These are phyloP conservation scores for Thielaviopsis ethacetica DNA, from an alignment of 2,329 filamentous ascomycete genomes.

Conservation along the genomic window DNA sequence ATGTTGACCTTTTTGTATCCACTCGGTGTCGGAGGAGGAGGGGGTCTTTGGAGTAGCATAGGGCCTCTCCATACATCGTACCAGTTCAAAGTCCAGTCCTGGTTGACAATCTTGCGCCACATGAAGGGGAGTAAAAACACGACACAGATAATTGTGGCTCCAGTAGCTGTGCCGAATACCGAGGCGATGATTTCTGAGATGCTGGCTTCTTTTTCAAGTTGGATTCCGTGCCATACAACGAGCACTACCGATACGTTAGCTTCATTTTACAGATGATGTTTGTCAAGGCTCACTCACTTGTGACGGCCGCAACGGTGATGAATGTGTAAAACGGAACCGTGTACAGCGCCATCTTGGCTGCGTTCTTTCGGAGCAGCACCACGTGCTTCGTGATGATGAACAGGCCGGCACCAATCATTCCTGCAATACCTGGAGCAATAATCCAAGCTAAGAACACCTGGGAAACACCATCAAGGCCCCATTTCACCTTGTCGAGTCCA, in stretches of 20 bases:
- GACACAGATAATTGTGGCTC: conserved; percentile 25
- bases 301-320: conserved; percentile 20
- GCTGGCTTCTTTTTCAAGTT: conserved; percentile 15
- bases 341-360: conserved; percentile 15
- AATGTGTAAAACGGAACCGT: conserved; percentile 24
- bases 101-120: conserved; percentile 30
- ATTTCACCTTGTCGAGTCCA: conserved; percentile 21
- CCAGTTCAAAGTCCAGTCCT: conserved; percentile 34
- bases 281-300: conserved; percentile 16
- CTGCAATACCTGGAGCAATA: conserved; percentile 21
- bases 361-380: conserved; percentile 19
- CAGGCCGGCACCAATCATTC: conserved; percentile 18
- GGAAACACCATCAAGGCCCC: conserved; percentile 22
- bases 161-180: conserved; percentile 28
- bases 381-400: conserved; percentile 22
- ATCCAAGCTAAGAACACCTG: conserved; percentile 25
- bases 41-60: conserved; percentile 25
- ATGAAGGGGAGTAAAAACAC: conserved; percentile 37
- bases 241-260: conserved; percentile 25
- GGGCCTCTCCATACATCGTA: conserved; percentile 32
- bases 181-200: conserved; percentile 14
- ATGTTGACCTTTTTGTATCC: conserved; percentile 27
- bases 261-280: not conserved
- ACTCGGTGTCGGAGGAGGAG: conserved; percentile 20
- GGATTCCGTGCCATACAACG: conserved; percentile 30